Evolutionary conservation across 495 filamentous ascomycete species (phyloP).

Genomic region (Astrothelium macrocarpum): DNA sequence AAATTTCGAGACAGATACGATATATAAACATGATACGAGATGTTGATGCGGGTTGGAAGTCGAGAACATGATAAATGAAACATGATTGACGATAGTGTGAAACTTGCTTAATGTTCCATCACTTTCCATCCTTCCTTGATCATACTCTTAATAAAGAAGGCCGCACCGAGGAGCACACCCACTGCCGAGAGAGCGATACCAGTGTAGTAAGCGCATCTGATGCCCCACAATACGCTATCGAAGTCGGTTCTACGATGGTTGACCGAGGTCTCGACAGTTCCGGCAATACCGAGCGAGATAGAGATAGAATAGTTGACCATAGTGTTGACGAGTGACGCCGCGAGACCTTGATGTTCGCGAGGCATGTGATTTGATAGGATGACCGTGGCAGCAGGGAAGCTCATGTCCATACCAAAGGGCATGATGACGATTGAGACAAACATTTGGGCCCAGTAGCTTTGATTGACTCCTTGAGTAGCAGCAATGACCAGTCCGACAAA

Average conservation of each 20-base stretch:
- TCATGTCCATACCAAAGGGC: conserved; percentile 31
- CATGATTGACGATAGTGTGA: not conserved
- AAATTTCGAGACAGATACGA: not conserved
- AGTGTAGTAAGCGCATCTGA: conserved; percentile 21
- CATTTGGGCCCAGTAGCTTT: conserved; percentile 28
- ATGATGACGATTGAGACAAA: conserved; percentile 27
- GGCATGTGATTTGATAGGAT: conserved; percentile 28
- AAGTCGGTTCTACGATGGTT: conserved; percentile 6
- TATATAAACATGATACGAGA: not conserved
- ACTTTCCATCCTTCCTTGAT: conserved; percentile 25
- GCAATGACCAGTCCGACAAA: conserved; percentile 20
- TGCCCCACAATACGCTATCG: conserved; percentile 1
- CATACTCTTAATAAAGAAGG: conserved; percentile 22
- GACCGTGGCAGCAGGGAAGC: conserved; percentile 25
- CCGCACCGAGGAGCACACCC: conserved; percentile 19
- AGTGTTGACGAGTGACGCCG: conserved; percentile 23
- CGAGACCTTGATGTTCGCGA: conserved; percentile 26
- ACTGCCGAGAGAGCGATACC: conserved; percentile 19
- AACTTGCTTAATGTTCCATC: conserved; percentile 19
- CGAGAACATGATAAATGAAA: not conserved
- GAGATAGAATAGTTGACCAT: conserved; percentile 29
- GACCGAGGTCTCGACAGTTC: conserved; percentile 23
- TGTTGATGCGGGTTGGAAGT: not conserved
- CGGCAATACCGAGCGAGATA: conserved; percentile 25
- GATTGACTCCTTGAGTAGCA: conserved; percentile 18